These are phyloP conservation scores for Penicillium sp. DNA, from an alignment of 2,329 filamentous ascomycete species.

Conservation along the genomic window DNA sequence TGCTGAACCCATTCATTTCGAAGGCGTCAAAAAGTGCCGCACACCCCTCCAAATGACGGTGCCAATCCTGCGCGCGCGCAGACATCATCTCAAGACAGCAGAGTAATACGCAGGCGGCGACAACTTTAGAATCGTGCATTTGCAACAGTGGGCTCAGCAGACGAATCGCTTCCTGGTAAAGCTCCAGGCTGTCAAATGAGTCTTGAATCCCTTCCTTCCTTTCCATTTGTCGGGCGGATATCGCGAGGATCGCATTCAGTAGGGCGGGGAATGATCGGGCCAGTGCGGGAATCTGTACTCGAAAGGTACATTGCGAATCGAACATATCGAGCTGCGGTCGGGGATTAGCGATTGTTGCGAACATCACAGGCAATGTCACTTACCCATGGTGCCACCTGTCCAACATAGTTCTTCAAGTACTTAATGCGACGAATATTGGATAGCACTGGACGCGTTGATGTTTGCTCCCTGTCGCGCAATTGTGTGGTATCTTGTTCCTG, in stretches of 20 bases:
- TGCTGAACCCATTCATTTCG: constrained; percentile 52
- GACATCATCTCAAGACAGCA: constrained; percentile 58
- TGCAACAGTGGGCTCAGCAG: constrained; percentile 51
- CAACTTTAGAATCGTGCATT: constrained; percentile 50
- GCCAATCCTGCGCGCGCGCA: constrained; percentile 53
- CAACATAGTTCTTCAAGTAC: constrained; percentile 53
- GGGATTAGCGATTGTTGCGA: constrained; percentile 1
- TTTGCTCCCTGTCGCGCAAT: background rate
- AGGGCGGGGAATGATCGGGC: constrained; percentile 49
- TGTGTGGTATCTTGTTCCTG: constrained; percentile 15
- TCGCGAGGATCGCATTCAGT: constrained; percentile 53
- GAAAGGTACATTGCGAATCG: constrained; percentile 54
- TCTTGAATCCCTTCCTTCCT: constrained; percentile 48
- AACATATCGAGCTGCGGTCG: constrained; percentile 56
- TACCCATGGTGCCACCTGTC: constrained; percentile 56
- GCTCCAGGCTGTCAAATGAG: constrained; percentile 52
- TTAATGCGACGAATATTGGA: constrained; percentile 37
- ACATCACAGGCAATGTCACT: constrained; percentile 1
- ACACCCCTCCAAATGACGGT: constrained; percentile 57
- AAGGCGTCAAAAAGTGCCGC: constrained; percentile 54
- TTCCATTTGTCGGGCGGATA: constrained; percentile 56
- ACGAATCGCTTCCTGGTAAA: constrained; percentile 56
- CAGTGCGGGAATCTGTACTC: constrained; percentile 52
- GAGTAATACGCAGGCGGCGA: constrained; percentile 55
- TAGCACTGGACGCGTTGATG: constrained; percentile 25